Evolutionary conservation across 805 yeast genomes (phyloP).

Genomic region (Saturnispora bothae): DNA sequence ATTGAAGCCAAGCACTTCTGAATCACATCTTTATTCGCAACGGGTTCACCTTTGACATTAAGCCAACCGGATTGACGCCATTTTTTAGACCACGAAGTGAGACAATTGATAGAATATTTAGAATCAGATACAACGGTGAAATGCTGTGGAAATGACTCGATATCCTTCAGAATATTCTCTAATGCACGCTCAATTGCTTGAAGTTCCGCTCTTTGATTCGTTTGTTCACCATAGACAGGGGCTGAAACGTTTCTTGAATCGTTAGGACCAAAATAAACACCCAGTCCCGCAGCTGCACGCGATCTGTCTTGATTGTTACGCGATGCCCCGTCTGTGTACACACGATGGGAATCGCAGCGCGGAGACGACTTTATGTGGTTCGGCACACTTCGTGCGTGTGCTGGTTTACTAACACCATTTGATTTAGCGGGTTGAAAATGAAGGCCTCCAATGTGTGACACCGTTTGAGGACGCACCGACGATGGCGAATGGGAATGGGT

Average conservation of each 20-base stretch:
- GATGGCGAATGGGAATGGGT: too few species aligned
- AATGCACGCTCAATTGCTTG: slow-evolving; percentile 54
- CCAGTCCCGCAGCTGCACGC: slow-evolving; percentile 50
- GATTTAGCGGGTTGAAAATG: too few species aligned
- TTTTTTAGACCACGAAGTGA: slow-evolving; percentile 44
- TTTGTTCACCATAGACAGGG: slow-evolving; percentile 43
- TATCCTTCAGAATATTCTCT: slow-evolving; percentile 27
- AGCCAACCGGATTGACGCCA: slow-evolving; percentile 55
- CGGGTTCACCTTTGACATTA: slow-evolving; percentile 31
- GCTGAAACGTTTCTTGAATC: slow-evolving; percentile 47
- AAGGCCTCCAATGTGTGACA: too few species aligned
- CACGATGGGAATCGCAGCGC: slow-evolving; percentile 10
- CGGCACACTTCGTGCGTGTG: too few species aligned
- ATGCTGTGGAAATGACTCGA: slow-evolving; percentile 16
- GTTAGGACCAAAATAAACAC: slow-evolving; percentile 54
- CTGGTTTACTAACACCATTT: too few species aligned
- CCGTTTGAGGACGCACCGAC: too few species aligned
- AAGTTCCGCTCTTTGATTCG: slow-evolving; percentile 78
- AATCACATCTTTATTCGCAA: slow-evolving; percentile 46
- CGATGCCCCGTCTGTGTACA: slow-evolving; percentile 77
- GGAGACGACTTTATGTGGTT: not conserved
- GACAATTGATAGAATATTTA: slow-evolving; percentile 44
- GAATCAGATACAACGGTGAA: slow-evolving; percentile 61
- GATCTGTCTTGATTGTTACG: slow-evolving; percentile 44
- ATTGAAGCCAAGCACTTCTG: slow-evolving; percentile 21